These are phyloP conservation scores for Kazachstania taianensis DNA, from an alignment of 805 yeast genomes.

Conservation along the genomic window DNA sequence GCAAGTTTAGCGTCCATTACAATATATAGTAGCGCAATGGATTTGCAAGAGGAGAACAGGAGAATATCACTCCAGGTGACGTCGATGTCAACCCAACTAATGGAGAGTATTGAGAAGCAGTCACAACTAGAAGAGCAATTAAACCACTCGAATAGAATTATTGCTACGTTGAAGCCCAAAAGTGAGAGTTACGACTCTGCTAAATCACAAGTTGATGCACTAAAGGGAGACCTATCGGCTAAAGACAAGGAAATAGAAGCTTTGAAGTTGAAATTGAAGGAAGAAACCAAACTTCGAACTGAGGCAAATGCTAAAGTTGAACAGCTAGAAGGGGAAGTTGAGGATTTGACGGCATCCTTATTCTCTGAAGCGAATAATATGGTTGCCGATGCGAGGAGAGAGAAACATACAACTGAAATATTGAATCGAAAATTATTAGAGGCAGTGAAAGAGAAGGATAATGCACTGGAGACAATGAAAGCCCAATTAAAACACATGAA, in stretches of 20 bases:
- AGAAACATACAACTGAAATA: conserved; percentile 47
- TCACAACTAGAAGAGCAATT: conserved; percentile 44
- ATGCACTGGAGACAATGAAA: conserved; percentile 51
- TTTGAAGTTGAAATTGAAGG: conserved; percentile 21
- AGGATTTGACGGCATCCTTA: conserved; percentile 64
- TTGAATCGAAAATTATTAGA: conserved; percentile 46
- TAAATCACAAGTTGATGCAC: conserved; percentile 26
- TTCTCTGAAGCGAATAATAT: conserved; percentile 78
- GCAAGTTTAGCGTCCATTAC: too few species aligned
- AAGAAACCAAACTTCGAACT: conserved; percentile 31
- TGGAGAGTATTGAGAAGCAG: conserved; percentile 50
- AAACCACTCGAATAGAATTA: conserved; percentile 31
- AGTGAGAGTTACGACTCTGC: conserved; percentile 24
- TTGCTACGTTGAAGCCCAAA: conserved; percentile 18
- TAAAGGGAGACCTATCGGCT: conserved; percentile 21
- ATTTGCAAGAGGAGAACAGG: conserved; percentile 27
- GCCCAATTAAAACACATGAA: conserved; percentile 62
- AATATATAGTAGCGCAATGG: not conserved
- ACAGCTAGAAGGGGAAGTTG: conserved; percentile 61
- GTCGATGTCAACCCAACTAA: conserved; percentile 46
- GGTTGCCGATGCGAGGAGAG: conserved; percentile 71
- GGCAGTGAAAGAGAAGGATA: conserved; percentile 59
- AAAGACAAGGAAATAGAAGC: conserved; percentile 25
- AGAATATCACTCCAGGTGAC: conserved; percentile 48
- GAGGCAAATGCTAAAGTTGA: conserved; percentile 51